These are phyloP conservation scores for Lumnitzera racemosa DNA, from an alignment of 345 rosid genomes.

Conservation along the genomic window DNA sequence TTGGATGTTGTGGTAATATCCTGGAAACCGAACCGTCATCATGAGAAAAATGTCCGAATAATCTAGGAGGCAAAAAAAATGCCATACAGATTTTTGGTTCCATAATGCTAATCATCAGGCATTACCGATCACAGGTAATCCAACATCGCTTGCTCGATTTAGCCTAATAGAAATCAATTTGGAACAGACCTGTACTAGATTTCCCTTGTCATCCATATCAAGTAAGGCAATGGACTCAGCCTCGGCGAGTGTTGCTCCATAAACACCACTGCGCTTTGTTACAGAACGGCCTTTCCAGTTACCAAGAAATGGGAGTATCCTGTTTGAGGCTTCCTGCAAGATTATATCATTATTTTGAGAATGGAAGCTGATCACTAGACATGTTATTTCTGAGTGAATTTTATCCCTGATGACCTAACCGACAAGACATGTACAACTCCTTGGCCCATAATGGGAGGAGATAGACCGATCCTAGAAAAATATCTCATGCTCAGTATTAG, in stretches of 20 bases:
- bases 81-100: too few species aligned
- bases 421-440: too few species aligned
- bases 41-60: not conserved
- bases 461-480: too few species aligned
- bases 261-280: slow-evolving; percentile 86
- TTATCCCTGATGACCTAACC: too few species aligned
- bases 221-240: slow-evolving; percentile 54
- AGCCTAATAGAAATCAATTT: not conserved
- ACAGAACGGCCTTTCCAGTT: slow-evolving; percentile 81
- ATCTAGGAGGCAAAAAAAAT: too few species aligned
- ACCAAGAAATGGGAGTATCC: slow-evolving; percentile 70
- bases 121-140: too few species aligned
- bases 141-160: too few species aligned
- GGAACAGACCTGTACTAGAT: slow-evolving; percentile 54
- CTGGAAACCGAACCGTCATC: slow-evolving; percentile 24
- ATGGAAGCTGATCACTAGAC: too few species aligned
- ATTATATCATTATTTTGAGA: not conserved
- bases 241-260: slow-evolving; percentile 76
- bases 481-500: too few species aligned
- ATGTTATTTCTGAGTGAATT: too few species aligned
- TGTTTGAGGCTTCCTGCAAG: slow-evolving; percentile 37
- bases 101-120: too few species aligned
- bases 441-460: too few species aligned
- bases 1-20: slow-evolving; percentile 38
- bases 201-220: slow-evolving; percentile 58